Evolutionary conservation across 208 protist species (phyloP), one percentile per base, ranked within the genome.

Genomic region (Novymonas esmeraldas): DNA sequence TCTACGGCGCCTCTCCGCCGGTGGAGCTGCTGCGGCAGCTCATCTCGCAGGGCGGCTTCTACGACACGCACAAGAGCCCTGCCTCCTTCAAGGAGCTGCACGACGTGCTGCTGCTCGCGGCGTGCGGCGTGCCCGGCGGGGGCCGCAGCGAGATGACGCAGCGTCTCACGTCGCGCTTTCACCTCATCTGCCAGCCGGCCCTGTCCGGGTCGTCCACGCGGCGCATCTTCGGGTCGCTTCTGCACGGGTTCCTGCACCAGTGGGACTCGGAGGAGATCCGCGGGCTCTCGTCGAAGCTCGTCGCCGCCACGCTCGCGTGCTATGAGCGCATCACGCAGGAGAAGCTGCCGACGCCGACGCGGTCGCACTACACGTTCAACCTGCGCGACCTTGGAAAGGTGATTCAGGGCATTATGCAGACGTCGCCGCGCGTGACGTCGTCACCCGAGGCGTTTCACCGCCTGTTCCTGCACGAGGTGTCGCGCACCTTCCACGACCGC

Each of bases 361-460:
- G 98, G 66, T 97, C 93, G 24, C 98, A 99, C 79, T 99, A 99
- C 88, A 99, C 97, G 10, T 99, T 99, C 86, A 99, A 99, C 81
- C 64, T 99, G 60, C 95, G 98, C 46, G 98, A 99, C 68, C 86
- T 99, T 31, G 88, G 90, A 48, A 98, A 98, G 60, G 97, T 99
- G 18, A 88, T 99, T 33, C 97, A 99, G 72, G 98, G 96, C 36
- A 80, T 99, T 50, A 95, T 98, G 84, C 95, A 97, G 75, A 78
- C 90, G 22, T 85, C 87, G 10, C 78, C 93, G 9, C 73, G 78
- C 24, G 76, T 78, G 48, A 81, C 97, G 10, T 50, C 70, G 2
- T 78, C 71, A 33, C 58, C 58, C 16, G 62, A 75, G 11, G 79
- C 63, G 13, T 46, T 99, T 13, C 55, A 96, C 50, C 73, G 87